Conservation (phyloP, 768 basidiomycete genomes). For the Boletus tylopilopsis region DNA sequence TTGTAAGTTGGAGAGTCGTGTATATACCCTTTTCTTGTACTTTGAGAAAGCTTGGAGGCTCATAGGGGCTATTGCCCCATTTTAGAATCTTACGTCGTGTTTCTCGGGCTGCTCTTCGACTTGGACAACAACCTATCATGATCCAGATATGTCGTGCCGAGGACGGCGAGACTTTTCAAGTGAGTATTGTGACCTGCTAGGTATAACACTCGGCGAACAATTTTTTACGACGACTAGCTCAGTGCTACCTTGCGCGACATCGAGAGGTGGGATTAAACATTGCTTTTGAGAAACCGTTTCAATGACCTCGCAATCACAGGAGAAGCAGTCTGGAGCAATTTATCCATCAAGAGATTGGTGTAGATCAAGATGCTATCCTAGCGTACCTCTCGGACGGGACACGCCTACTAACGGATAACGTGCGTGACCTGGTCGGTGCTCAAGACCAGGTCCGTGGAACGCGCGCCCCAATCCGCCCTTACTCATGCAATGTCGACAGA, state of each 20-base stretch:
- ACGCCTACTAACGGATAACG: slow-evolving; percentile 63
- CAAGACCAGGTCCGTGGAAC: slow-evolving; percentile 63
- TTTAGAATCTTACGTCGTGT: slow-evolving; percentile 20
- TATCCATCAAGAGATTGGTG: slow-evolving; percentile 65
- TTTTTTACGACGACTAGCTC: slow-evolving; percentile 29
- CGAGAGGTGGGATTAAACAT: slow-evolving; percentile 50
- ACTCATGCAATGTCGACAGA: slow-evolving; percentile 35
- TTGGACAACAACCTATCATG: slow-evolving; percentile 34
- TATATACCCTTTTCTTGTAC: background rate
- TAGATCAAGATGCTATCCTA: slow-evolving; percentile 65
- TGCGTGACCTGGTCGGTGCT: slow-evolving; percentile 71
- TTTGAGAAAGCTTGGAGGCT: no score
- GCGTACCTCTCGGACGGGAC: slow-evolving; percentile 80
- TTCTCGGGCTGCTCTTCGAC: slow-evolving; percentile 7
- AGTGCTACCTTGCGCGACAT: slow-evolving; percentile 72
- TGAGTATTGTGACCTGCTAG: slow-evolving; percentile 20
- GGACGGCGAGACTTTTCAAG: slow-evolving; percentile 60
- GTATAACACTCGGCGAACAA: background rate
- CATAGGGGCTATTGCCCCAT: slow-evolving; percentile 15
- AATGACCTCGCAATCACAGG: slow-evolving; percentile 35
- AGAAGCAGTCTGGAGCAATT: slow-evolving; percentile 67
- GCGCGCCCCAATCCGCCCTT: background rate
- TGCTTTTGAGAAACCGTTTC: background rate
- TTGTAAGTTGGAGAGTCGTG: background rate
- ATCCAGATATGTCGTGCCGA: slow-evolving; percentile 64